These are phyloP conservation scores for Astrothelium subdiscretum DNA, from an alignment of 495 filamentous ascomycete genomes.

Conservation along the genomic window DNA sequence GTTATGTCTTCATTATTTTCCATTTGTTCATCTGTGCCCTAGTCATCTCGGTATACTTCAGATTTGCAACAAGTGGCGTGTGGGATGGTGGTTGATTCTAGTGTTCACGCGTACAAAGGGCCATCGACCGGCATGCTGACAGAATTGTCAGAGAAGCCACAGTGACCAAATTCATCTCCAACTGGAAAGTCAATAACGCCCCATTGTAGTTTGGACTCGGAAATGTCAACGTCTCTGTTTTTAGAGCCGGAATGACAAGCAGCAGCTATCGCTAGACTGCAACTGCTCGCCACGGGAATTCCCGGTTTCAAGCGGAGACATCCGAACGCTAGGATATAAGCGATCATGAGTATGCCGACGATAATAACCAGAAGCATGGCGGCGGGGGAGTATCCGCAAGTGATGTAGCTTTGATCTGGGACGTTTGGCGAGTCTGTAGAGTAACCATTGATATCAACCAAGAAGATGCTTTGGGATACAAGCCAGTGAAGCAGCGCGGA, in stretches of 20 bases:
- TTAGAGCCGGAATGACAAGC: constrained; percentile 11
- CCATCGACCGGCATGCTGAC: background rate
- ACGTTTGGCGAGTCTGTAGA: too few relatives aligned
- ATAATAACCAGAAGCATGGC: constrained; percentile 19
- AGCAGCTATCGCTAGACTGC: constrained; percentile 26
- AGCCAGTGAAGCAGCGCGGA: background rate
- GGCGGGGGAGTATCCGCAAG: constrained; percentile 20
- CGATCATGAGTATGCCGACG: constrained; percentile 10
- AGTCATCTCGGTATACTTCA: too few relatives aligned
- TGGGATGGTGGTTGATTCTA: too few relatives aligned
- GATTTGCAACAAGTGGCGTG: too few relatives aligned
- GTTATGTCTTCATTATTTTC: too few relatives aligned
- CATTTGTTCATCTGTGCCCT: too few relatives aligned
- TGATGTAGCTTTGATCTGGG: too few relatives aligned
- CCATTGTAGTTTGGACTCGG: background rate
- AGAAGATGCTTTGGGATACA: background rate
- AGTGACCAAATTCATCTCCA: background rate
- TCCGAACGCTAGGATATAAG: constrained; percentile 9
- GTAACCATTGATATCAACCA: too few relatives aligned
- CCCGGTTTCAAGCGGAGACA: constrained; percentile 10
- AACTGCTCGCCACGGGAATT: constrained; percentile 24
- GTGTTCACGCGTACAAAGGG: background rate
- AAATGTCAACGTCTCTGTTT: background rate
- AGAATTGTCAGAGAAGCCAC: background rate
- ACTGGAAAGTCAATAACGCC: background rate